These are phyloP conservation scores for Nicotiana benthamiana DNA, from an alignment of 257 asterid genomes.

Conservation along the genomic window DNA sequence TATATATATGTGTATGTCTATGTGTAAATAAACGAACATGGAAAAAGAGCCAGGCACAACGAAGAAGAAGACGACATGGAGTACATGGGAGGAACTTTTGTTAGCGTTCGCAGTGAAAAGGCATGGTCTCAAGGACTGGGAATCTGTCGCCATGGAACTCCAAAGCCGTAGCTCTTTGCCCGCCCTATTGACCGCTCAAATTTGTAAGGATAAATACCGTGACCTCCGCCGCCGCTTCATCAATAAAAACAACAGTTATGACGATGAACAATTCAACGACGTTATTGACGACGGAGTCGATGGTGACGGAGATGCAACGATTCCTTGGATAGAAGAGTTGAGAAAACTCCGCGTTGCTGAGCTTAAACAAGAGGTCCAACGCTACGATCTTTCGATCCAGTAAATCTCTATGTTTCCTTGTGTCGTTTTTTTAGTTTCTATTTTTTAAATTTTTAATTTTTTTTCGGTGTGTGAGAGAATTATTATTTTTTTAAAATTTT, in stretches of 20 bases:
- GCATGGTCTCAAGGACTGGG: conserved; percentile 37
- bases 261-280: background rate
- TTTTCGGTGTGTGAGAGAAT: background rate
- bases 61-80: conserved; percentile 17
- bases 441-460: background rate
- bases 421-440: background rate
- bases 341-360: conserved; percentile 31
- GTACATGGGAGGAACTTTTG: conserved; percentile 38
- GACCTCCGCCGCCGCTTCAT: conserved; percentile 28
- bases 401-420: background rate
- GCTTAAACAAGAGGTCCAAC: conserved; percentile 32
- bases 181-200: conserved; percentile 18
- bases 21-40: background rate
- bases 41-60: background rate
- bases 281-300: background rate
- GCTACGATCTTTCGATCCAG: conserved; percentile 35
- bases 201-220: conserved; percentile 22
- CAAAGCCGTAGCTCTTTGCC: conserved; percentile 19
- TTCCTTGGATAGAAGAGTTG: conserved; percentile 33
- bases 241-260: background rate
- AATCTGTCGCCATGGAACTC: conserved; percentile 33
- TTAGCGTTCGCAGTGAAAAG: conserved; percentile 39
- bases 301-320: conserved; percentile 1
- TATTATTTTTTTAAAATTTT: background rate
- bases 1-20: background rate